These are phyloP conservation scores for Mortierella sp. DNA, from an alignment of 371 early-diverging fungal species.

Conservation along the genomic window DNA sequence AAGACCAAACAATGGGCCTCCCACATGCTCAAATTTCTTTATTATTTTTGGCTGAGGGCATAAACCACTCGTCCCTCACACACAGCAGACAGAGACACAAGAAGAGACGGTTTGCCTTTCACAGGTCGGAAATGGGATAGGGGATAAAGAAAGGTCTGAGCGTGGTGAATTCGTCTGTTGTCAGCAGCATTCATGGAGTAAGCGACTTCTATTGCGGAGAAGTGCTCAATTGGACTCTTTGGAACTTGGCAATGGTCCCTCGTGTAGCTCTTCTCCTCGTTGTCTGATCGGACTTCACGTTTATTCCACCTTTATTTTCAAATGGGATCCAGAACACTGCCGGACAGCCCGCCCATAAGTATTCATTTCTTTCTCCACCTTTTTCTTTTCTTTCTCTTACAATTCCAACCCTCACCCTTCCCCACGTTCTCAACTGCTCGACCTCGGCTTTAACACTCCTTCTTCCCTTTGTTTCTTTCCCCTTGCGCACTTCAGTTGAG, in stretches of 20 bases:
- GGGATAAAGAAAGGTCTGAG: slow-evolving; percentile 18
- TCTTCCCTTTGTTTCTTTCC: no score
- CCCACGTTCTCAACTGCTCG: neutral
- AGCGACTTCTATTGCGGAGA: neutral
- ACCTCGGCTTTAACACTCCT: neutral
- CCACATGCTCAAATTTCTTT: slow-evolving; percentile 1
- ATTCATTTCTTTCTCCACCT: neutral
- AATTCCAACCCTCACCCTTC: neutral
- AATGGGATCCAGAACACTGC: neutral
- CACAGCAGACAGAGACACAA: neutral
- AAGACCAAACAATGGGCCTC: neutral
- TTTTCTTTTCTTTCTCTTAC: neutral
- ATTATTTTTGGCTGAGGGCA: neutral
- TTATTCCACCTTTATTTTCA: neutral
- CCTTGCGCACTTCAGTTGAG: no score
- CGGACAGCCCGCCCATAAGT: neutral
- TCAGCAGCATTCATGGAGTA: no score
- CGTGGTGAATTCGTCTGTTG: no score
- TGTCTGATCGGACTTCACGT: neutral
- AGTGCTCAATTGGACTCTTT: neutral
- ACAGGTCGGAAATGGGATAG: neutral
- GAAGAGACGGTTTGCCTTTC: no score
- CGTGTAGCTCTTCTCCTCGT: neutral
- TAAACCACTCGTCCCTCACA: neutral
- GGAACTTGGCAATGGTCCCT: neutral